Conservation (phyloP, 345 rosid species). For the Populus simonii region DNA sequence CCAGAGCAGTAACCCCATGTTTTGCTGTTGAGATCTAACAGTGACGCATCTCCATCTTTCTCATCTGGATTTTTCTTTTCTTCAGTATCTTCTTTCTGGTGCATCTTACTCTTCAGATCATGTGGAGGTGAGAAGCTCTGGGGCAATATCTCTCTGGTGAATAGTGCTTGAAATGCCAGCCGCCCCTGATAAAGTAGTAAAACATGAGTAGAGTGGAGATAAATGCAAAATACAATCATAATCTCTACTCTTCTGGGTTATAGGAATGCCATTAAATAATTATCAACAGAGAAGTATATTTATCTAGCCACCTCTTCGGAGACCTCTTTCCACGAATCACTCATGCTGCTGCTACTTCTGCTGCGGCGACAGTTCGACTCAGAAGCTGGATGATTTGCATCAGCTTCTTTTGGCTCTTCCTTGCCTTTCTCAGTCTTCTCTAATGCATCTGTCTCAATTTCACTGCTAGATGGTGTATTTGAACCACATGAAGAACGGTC, state of each 20-base stretch:
- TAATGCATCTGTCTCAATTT: constrained; percentile 66
- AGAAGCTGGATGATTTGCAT: constrained; percentile 36
- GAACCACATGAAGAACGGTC: constrained; percentile 96
- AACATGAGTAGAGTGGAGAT: constrained; percentile 2
- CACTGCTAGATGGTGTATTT: constrained; percentile 82
- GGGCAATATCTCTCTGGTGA: constrained; percentile 74
- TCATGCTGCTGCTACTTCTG: constrained; percentile 46
- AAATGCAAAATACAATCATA: background rate
- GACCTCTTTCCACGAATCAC: constrained; percentile 85
- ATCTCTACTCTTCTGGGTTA: background rate
- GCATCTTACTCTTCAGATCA: constrained; percentile 23
- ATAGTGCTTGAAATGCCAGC: constrained; percentile 85
- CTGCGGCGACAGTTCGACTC: constrained; percentile 58
- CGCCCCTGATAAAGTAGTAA: constrained; percentile 58
- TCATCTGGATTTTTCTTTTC: constrained; percentile 31
- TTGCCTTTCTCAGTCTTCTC: constrained; percentile 51
- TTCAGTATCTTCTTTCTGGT: constrained; percentile 20
- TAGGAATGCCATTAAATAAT: background rate
- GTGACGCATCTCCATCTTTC: constrained; percentile 35
- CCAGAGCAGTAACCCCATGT: constrained; percentile 20
- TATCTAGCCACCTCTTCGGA: constrained; percentile 62
- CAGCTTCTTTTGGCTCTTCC: constrained; percentile 54
- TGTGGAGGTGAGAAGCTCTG: constrained; percentile 84
- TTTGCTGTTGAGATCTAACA: constrained; percentile 50
- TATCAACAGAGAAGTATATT: background rate